Evolutionary conservation across 768 basidiomycete species (phyloP).

Genomic region (Amanita fuliginea): DNA sequence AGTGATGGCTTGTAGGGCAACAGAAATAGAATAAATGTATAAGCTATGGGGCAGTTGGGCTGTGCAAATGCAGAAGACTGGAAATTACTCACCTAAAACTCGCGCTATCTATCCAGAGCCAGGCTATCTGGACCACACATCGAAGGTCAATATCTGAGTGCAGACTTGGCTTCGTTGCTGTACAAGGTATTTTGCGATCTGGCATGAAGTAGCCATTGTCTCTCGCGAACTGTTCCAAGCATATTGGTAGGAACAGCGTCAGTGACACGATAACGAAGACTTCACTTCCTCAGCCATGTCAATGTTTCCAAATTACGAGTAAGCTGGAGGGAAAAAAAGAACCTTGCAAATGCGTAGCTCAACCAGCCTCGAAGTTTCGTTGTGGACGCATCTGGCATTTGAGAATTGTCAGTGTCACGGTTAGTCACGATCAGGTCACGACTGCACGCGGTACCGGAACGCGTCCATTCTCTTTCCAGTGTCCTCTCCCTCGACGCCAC

Average conservation of each 20-base stretch:
- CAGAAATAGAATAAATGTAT: slow-evolving; percentile 80
- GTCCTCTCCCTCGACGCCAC: neutral
- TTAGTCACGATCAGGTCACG: too few relatives aligned
- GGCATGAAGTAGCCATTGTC: slow-evolving; percentile 79
- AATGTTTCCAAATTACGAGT: neutral
- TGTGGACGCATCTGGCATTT: slow-evolving; percentile 15
- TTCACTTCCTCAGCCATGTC: slow-evolving; percentile 33
- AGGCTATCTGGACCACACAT: slow-evolving; percentile 76
- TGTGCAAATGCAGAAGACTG: neutral
- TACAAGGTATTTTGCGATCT: slow-evolving; percentile 53
- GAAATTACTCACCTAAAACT: slow-evolving; percentile 65
- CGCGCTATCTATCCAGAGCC: slow-evolving; percentile 83
- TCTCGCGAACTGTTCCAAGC: slow-evolving; percentile 79
- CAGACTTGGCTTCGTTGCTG: slow-evolving; percentile 10
- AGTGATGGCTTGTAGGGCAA: slow-evolving; percentile 83
- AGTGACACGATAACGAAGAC: slow-evolving; percentile 76
- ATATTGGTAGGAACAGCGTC: slow-evolving; percentile 75
- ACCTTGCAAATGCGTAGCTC: slow-evolving; percentile 82
- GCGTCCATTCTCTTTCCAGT: neutral
- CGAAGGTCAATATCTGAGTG: slow-evolving; percentile 25
- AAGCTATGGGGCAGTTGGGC: slow-evolving; percentile 36
- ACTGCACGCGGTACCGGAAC: neutral
- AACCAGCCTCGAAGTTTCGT: slow-evolving; percentile 64
- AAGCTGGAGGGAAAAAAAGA: slow-evolving; percentile 1
- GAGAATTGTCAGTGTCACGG: neutral